Evolutionary conservation across 108 stramenopile species (phyloP).

Genomic region (Stephanodiscus triporus): DNA sequence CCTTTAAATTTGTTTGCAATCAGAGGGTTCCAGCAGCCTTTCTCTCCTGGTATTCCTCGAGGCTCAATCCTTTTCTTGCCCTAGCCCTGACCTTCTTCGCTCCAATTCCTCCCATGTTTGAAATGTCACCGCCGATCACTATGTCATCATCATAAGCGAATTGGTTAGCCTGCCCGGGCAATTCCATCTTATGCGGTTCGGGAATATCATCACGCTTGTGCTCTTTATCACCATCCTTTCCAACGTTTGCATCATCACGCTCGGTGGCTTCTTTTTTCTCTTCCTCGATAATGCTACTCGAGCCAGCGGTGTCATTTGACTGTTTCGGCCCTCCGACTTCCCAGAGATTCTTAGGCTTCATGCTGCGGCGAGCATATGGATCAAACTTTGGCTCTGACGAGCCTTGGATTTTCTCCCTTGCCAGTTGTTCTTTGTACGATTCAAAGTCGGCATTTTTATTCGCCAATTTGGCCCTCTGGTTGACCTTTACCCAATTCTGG

Average conservation of each 20-base stretch:
- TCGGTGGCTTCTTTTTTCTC: conserved; percentile 57
- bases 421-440: conserved; percentile 59
- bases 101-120: conserved; percentile 51
- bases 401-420: conserved; percentile 49
- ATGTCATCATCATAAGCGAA: conserved; percentile 81
- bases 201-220: conserved; percentile 43
- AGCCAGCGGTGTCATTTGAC: conserved; percentile 41
- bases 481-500: conserved; percentile 86
- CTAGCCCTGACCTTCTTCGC: conserved; percentile 51
- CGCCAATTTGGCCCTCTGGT: conserved; percentile 67
- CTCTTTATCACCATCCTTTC: conserved; percentile 42
- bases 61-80: conserved; percentile 72
- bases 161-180: conserved; percentile 59
- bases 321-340: conserved; percentile 73
- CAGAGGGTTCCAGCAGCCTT: conserved; percentile 74
- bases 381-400: conserved; percentile 68
- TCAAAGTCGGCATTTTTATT: conserved; percentile 79
- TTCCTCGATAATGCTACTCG: conserved; percentile 49
- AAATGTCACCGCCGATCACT: conserved; percentile 60
- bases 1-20: conserved; percentile 1
- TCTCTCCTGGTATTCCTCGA: conserved; percentile 72
- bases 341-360: conserved; percentile 92
- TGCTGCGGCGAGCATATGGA: conserved; percentile 84
- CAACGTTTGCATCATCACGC: conserved; percentile 41
- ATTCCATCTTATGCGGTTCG: conserved; percentile 40